Percentiles rank a stretch among this genome's conserved stretches.
Evolutionary conservation across 1,284 basidiomycete species (phyloP).

Genomic region (Pterulicium gracile): DNA sequence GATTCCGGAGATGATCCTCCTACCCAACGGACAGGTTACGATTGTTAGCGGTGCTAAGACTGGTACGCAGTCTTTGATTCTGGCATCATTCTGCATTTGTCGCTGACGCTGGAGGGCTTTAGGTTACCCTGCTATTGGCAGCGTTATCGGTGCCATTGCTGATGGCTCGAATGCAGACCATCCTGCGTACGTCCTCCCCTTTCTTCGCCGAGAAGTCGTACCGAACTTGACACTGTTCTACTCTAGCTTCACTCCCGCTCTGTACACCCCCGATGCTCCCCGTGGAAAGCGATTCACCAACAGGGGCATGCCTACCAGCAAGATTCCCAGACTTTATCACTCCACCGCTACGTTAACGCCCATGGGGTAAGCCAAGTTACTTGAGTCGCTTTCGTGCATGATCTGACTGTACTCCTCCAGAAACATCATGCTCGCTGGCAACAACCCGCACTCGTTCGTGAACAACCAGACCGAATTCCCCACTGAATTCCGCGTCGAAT

Average conservation of each 20-base stretch:
- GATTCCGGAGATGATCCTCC: constrained; percentile 38
- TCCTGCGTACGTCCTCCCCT: constrained; percentile 13
- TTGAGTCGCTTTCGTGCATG: neutral
- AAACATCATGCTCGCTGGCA: constrained; percentile 37
- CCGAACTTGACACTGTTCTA: neutral
- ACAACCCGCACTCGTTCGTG: constrained; percentile 36
- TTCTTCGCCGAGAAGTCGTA: neutral
- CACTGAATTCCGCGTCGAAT: constrained; percentile 39
- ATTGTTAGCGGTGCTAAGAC: constrained; percentile 35
- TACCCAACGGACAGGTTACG: constrained; percentile 41
- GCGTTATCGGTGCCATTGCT: constrained; percentile 23
- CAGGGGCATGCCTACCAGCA: constrained; percentile 31
- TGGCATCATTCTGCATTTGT: neutral
- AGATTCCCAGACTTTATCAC: constrained; percentile 35
- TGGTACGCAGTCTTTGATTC: neutral
- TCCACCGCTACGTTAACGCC: constrained; percentile 29
- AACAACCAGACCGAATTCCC: constrained; percentile 20
- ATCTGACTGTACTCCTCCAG: constrained; percentile 7
- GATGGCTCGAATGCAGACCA: constrained; percentile 38
- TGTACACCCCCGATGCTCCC: constrained; percentile 38
- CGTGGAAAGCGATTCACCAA: constrained; percentile 35
- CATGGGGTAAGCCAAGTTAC: constrained; percentile 23
- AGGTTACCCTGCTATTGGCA: constrained; percentile 37
- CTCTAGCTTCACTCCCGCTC: constrained; percentile 28
- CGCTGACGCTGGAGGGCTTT: neutral